Evolutionary conservation across 2,329 filamentous ascomycete genomes (phyloP), one percentile per base, ranked within the genome.

Genomic region (Cladorrhinum sp.): DNA sequence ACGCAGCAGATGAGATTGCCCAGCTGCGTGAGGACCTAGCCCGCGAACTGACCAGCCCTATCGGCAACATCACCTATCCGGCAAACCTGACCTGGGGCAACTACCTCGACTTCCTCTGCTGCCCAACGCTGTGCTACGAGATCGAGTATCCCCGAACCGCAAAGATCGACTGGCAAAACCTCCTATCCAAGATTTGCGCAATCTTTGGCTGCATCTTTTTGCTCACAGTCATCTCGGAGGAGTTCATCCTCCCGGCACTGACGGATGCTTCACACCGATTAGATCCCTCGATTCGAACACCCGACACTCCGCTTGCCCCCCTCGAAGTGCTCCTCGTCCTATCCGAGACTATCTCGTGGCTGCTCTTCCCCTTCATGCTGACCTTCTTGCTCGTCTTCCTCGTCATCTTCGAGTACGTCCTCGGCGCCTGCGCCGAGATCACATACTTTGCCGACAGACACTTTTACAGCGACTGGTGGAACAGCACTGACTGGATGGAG

Each of bases 141-240:
- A 82, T 98, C 55, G 94, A 98, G 73, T 99, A 98, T 73, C 95
- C 95, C 1, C 88, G 95, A 54, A 92, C 85, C 10, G 73, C 82
- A 12, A 77, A 80, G n/a, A 86, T 92, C 61, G 86, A 91, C 68
- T 96, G 91, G 87, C 82, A 86, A 20, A 88, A 92, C 65, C 84
- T 98, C 50, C 85, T 91, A 61, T 90, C 88, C 74, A 98, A 98
- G 76, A 86, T 91, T 21, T 76, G 93, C 16, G 95, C 95, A 52
- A 90, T 95, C 1, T 98, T 98, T 72, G 95, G 95, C 54, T 96
- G 94, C 75, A 96, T 99, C 72, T 98, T 97, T 75, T 84, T 99
- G 21, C 82, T 99, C 66, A 96, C 92, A 12, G 83, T 97, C 62
- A 91, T 89, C 3, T 94, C 90, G 1, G 95, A 98, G 71, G 94